Evolutionary conservation across 495 filamentous ascomycete genomes (phyloP), one percentile per base, ranked within the genome.

Genomic region (Eremomyces bilateralis): DNA sequence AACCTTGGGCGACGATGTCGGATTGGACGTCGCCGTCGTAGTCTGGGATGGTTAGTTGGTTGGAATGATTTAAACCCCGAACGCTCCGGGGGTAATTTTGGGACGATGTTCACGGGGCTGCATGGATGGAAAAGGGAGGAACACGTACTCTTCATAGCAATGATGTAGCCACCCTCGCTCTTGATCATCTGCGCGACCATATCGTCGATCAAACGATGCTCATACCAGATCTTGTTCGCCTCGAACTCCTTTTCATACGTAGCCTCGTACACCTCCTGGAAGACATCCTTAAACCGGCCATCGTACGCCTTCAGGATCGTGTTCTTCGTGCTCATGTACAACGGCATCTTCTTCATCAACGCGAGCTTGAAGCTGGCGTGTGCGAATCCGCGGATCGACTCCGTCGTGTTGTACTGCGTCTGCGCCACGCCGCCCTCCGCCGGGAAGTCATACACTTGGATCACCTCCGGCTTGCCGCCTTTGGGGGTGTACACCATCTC

Each of bases 171-270:
- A 40, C 88, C 82, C 46, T 75, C 73, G 57, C 72, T 80, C 72
- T 97, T 97, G 65, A 97, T 80, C 88, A 97, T 97, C 69, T 97
- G 85, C 32, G 88, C 88, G 37, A 97, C 88, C 88, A 97, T 97
- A 61, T 97, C 88, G 60, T 97, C 88, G 50, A 97, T 95, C 39
- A 97, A 64, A 45, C 88, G 75, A 61, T 97, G 88, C 73, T 97
- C 88, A 53, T 97, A 97, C 88, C 88, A 95, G 60, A 93, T 92
- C 31, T 64, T 63, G 63, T 81, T 77, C 46, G 75, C 75, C 49
- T 92, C 81, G 52, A 95, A 95, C 32, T 76, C 68, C 51, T 68
- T 67, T 63, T 76, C 71, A 65, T 95, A 97, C 48, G 73, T 62
- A 22, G 63, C 67, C 44, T 95, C 80, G 58, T 80, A 97, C 42